Evolutionary conservation across 192 early-diverging fungal genomes (phyloP), one percentile per base, ranked within the genome.

Genomic region (Backusella australiensis): DNA sequence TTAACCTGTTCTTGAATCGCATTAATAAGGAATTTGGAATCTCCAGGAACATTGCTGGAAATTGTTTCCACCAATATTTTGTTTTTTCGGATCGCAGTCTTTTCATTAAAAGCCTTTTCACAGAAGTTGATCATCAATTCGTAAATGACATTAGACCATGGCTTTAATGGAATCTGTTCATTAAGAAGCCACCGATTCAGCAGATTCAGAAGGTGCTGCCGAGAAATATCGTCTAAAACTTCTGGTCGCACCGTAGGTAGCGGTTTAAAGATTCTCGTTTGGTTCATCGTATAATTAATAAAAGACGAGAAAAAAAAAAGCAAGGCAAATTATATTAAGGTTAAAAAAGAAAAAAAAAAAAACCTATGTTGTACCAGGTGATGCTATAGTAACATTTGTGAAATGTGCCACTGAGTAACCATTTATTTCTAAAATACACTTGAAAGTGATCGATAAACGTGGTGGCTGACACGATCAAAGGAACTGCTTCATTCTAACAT

Each of bases 11-110:
- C 67, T 34, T 36, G 44, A 34, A 49, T 29, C 6, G 42, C 41
- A 32, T 71, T 49, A 14, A 32, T 4, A 9, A 71, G 39, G 29
- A 71, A 71, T 44, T 71, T 71, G 3, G 70, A 71, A 29, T 71
- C 70, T 12, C 14, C 42, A 49, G 70, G 70, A 3, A 9, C 7
- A 44, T 71, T 71, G 12, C 29, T 71, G 1, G 41, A 6, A 15
- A 71, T 29, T 0, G 70, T 71, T n/a, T 71, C 39, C 14, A 71
- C 42, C 12, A 12, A 49, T 8, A 71, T 34, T 29, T 41, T 46
- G 23, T 44, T 71, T 11, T 71, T 71, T 14, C 2, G 26, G 17
- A 44, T 26, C 4, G 29, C 14, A 23, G 6, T 34, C 12, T 6
- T 71, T 6, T 17, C 39, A 34, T 15, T 71, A 15, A 46, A 19